Evolutionary conservation across 148 eudicot genomes (phyloP).

Genomic region (Rhododendron kiyosumense): DNA sequence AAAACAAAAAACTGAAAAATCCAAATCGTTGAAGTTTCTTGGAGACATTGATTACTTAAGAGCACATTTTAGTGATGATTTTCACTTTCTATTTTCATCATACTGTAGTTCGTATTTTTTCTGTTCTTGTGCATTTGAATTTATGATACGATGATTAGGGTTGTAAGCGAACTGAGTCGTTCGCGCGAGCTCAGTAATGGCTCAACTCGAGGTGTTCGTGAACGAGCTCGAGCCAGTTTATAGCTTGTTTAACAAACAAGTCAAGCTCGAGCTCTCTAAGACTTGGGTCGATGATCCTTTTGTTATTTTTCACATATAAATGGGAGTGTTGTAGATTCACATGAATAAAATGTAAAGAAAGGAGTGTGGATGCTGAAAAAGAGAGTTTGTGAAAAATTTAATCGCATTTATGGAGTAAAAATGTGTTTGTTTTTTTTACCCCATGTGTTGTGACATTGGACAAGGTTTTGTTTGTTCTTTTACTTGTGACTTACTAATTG

Average conservation of each 20-base stretch:
- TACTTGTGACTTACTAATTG: neutral
- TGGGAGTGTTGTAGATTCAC: neutral
- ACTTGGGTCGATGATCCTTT: neutral
- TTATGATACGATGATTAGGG: neutral
- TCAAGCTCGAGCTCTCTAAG: too few species aligned
- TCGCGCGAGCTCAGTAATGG: too few species aligned
- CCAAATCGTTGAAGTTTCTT: neutral
- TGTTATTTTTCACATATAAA: neutral
- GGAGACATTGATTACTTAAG: neutral
- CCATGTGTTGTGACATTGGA: neutral
- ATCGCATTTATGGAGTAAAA: too few species aligned
- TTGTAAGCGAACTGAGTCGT: too few species aligned
- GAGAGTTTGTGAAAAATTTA: neutral
- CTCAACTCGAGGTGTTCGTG: too few species aligned
- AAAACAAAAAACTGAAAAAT: neutral
- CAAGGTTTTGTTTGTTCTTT: neutral
- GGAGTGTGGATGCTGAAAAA: too few species aligned
- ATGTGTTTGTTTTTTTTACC: too few species aligned
- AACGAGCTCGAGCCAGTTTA: too few species aligned
- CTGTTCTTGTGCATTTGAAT: neutral
- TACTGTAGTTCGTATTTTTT: neutral
- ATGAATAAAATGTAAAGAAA: neutral
- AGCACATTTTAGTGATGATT: neutral
- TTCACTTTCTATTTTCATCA: neutral
- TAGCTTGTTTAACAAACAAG: too few species aligned